These are phyloP conservation scores for Chlamydomonas eustigma DNA, from an alignment of 139 green algal species.

Conservation along the genomic window DNA sequence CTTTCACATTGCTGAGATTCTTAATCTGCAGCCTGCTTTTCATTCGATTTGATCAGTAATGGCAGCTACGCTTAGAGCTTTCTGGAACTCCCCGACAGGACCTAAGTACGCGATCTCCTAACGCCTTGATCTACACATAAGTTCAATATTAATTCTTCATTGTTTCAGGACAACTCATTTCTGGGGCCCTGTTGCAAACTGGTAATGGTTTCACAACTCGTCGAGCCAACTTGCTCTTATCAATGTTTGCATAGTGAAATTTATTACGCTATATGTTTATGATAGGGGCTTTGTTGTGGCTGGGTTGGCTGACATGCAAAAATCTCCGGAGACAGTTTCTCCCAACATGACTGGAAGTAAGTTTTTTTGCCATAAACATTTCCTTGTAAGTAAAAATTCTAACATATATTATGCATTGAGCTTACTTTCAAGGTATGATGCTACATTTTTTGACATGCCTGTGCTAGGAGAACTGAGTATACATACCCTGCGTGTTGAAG, in stretches of 20 bases:
- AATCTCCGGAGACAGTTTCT: constrained; percentile 62
- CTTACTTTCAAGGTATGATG: too few species aligned
- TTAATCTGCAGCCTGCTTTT: too few species aligned
- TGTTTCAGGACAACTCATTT: constrained; percentile 68
- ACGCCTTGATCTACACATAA: background rate
- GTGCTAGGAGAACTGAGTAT: background rate
- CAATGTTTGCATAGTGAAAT: background rate
- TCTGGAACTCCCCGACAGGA: constrained; percentile 28
- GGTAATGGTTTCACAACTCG: constrained; percentile 25
- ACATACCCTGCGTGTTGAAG: background rate
- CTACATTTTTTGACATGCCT: too few species aligned
- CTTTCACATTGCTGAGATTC: too few species aligned
- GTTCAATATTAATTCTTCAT: background rate
- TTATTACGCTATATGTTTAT: too few species aligned
- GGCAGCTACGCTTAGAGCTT: background rate
- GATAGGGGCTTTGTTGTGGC: constrained; percentile 12
- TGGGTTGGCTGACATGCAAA: constrained; percentile 62
- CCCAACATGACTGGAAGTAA: constrained; percentile 71
- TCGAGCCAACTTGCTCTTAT: background rate
- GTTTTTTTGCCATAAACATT: background rate
- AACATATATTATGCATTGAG: too few species aligned
- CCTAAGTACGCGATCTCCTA: constrained; percentile 9
- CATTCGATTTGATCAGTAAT: too few species aligned
- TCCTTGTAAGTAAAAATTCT: background rate
- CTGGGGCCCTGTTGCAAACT: constrained; percentile 77